phyloP scores from a whole-genome alignment of 1,284 basidiomycete genomes.

The Irpex sp. region DNA sequence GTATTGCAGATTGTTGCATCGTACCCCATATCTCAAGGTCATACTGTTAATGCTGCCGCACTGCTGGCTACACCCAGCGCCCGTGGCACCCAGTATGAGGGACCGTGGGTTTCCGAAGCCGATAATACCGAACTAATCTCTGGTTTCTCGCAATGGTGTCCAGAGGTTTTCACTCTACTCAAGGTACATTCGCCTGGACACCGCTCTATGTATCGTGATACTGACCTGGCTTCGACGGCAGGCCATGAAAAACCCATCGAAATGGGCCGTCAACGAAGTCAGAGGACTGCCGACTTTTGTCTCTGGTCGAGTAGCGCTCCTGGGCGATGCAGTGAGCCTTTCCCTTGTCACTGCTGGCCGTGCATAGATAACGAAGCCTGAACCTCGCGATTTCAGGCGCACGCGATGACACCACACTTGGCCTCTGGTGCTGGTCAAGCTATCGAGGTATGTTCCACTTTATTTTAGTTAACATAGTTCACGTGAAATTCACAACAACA shows the following conservation, averaged over 20 bases:
- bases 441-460: too few relatives aligned
- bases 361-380: too few relatives aligned
- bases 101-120: conserved; percentile 27
- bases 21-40: conserved; percentile 24
- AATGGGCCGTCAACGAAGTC: too few relatives aligned
- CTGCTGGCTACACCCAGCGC: conserved; percentile 21
- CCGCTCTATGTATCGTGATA: too few relatives aligned
- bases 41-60: conserved; percentile 29
- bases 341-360: too few relatives aligned
- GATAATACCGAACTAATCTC: conserved; percentile 22
- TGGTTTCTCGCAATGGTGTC: conserved; percentile 28
- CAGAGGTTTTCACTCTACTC: conserved; percentile 28
- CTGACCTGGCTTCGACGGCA: conserved; percentile 5
- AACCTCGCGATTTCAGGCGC: too few relatives aligned
- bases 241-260: conserved; percentile 9
- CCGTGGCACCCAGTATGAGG: conserved; percentile 22
- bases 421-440: too few relatives aligned
- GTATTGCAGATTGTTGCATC: conserved; percentile 13
- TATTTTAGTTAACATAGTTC: too few relatives aligned
- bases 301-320: too few relatives aligned
- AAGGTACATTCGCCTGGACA: conserved; percentile 14
- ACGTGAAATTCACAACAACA: neutral
- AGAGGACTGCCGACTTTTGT: too few relatives aligned
- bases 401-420: too few relatives aligned
- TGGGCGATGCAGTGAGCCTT: too few relatives aligned